Conservation (phyloP, 208 protist species). For the Acanthamoeba lenticulata region DNA sequence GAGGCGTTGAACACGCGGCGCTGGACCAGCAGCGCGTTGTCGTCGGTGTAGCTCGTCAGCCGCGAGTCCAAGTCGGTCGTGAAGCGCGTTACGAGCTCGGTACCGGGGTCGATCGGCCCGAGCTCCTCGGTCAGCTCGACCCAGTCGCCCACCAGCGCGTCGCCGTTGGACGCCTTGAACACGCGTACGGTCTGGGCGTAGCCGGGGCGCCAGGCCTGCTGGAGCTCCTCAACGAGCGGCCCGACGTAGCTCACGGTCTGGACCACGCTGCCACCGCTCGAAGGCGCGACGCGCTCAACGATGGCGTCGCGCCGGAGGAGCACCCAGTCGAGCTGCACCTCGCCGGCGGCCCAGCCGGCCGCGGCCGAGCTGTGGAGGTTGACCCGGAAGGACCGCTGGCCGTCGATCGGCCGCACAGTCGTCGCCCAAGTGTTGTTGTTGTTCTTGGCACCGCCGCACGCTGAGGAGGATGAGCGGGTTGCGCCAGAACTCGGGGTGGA, state of each 20-base stretch:
- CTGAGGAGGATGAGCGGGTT: background rate
- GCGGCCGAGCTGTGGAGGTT: background rate
- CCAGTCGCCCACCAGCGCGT: background rate
- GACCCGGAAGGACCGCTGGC: background rate
- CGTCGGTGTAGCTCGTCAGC: background rate
- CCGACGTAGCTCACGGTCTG: background rate
- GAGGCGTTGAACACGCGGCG: constrained; percentile 16
- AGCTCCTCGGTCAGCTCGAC: background rate
- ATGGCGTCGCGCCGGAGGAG: background rate
- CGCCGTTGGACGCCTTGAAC: background rate
- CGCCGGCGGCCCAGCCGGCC: background rate
- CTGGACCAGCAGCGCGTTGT: background rate
- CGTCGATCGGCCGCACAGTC: background rate
- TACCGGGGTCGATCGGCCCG: background rate
- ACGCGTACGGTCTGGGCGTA: background rate
- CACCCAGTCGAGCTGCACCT: background rate
- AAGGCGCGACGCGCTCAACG: background rate
- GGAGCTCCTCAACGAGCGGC: background rate
- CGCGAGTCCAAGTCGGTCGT: background rate
- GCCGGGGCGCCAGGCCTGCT: too few species aligned
- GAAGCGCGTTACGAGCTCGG: constrained; percentile 34
- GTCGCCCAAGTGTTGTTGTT: background rate
- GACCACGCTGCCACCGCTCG: background rate
- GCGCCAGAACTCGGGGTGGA: background rate
- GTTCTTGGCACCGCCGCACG: background rate